Base-by-base conservation (phyloP, 192 early-diverging fungal genomes). In the Rhizoclosmatium sp. region DNA sequence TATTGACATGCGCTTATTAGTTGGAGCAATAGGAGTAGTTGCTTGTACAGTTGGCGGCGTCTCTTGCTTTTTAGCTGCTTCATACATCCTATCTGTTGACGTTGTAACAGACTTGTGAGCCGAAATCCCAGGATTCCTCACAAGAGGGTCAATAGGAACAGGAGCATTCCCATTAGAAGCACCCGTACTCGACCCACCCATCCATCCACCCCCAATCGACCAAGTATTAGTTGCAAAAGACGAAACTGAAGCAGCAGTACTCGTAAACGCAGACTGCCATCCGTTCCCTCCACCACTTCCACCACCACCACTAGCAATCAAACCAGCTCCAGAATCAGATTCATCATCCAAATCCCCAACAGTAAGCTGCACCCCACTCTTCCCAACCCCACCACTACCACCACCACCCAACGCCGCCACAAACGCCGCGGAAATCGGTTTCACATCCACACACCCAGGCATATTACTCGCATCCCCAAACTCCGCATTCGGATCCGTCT, bases 321-420 rank as follows among this genome's bases (percentile, higher is more conserved):
- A 31, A 65, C 62, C 41, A 69, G 40, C 68, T 16, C 41, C 31
- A 2, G 70, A n/a, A 16, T 75, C 72, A 12, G 19, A 4, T 49
- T 75, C 72, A 44, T 75, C 72, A 39, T 75, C 72, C 42, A 75
- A 48, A 49, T 75, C 72, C 23, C 72, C 72, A 21, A 75, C 72
- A 23, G 59, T 47, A n/a, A 47, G 48, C 9, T 62, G 72, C 9
- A n/a, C 14, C 7, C 72, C 61, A 12, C 16, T 4, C 59, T 45
- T 75, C 31, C 31, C 31, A 31, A 31, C 31, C 31, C 31, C 31
- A 31, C 31, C 31, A 21, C 23, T 41, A 23, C 66, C 72, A 49
- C n/a, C n/a, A 3, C 42, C 61, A 14, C 59, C 56, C 56, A 75
- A 47, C 9, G 39, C 10, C 12, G 59, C 7, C 4, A 75, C 72